These are phyloP conservation scores for Erigeron philadelphicus DNA, from an alignment of 140 eudicot genomes.

Conservation along the genomic window DNA sequence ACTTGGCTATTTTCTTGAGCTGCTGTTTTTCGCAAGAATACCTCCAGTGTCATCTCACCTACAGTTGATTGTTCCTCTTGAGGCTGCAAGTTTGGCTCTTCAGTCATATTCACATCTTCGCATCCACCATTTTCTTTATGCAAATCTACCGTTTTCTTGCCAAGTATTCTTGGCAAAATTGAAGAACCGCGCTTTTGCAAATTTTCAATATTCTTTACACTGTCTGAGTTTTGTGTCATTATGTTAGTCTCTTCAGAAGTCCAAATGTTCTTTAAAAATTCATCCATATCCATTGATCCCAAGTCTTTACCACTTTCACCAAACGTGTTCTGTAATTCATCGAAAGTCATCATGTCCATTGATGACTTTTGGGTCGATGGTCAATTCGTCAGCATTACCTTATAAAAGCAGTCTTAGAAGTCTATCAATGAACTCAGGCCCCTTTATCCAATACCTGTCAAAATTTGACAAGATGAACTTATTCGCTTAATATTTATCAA, in stretches of 20 bases:
- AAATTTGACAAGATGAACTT: conserved; percentile 17
- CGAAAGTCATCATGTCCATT: conserved; percentile 51
- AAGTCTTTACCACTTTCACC: conserved; percentile 56
- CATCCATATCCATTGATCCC: conserved; percentile 84
- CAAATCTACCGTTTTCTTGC: conserved; percentile 75
- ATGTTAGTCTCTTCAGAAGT: conserved; percentile 59
- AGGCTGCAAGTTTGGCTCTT: conserved; percentile 32
- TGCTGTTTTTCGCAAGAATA: conserved; percentile 51
- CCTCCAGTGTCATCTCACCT: conserved; percentile 75
- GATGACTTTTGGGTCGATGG: conserved; percentile 52
- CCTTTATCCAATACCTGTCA: conserved; percentile 18
- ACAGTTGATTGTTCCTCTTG: conserved; percentile 48
- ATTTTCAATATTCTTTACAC: conserved; percentile 22
- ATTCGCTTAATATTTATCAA: neutral
- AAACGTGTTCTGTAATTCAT: conserved; percentile 56
- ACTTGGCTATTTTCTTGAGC: conserved; percentile 44
- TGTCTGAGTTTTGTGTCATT: conserved; percentile 30
- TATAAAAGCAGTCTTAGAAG: conserved; percentile 43
- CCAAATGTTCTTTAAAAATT: conserved; percentile 67
- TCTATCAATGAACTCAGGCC: conserved; percentile 54
- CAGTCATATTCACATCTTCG: conserved; percentile 37
- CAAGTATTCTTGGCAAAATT: conserved; percentile 58
- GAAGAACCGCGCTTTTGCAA: conserved; percentile 61
- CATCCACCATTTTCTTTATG: conserved; percentile 34
- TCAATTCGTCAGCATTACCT: conserved; percentile 20